Evolutionary conservation across 164 flowering plant genomes (phyloP).

Genomic region (Vitis cinerea): DNA sequence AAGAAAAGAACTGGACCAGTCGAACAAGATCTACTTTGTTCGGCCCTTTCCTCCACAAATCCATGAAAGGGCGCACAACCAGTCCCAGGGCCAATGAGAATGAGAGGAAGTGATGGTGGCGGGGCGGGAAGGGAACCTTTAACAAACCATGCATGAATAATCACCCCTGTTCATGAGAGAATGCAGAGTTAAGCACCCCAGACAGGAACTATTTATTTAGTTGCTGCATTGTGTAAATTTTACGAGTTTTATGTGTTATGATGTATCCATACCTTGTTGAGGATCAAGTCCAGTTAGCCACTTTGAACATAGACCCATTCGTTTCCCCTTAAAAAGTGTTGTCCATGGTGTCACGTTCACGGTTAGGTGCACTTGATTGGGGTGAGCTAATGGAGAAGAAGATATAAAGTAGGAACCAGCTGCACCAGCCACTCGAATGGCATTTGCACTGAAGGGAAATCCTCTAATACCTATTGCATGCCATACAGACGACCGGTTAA

Average conservation of each 20-base stretch:
- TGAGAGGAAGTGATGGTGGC: slow-evolving; percentile 71
- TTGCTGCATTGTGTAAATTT: neutral
- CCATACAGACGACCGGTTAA: slow-evolving; percentile 4
- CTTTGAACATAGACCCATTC: slow-evolving; percentile 71
- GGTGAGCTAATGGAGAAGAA: slow-evolving; percentile 82
- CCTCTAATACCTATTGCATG: slow-evolving; percentile 67
- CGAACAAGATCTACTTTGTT: slow-evolving; percentile 38
- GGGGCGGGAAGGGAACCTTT: slow-evolving; percentile 85
- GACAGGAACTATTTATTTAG: slow-evolving; percentile 1
- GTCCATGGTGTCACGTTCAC: slow-evolving; percentile 82
- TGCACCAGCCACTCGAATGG: slow-evolving; percentile 98
- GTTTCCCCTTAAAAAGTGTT: slow-evolving; percentile 84
- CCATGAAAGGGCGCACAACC: slow-evolving; percentile 97
- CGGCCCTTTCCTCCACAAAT: slow-evolving; percentile 80
- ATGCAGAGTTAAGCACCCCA: neutral
- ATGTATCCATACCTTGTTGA: slow-evolving; percentile 39
- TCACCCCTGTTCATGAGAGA: slow-evolving; percentile 39
- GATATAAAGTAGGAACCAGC: slow-evolving; percentile 95
- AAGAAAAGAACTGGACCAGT: slow-evolving; percentile 76
- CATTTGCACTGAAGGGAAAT: slow-evolving; percentile 93
- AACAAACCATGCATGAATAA: slow-evolving; percentile 81
- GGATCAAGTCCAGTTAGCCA: slow-evolving; percentile 91
- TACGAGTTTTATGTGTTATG: too few species aligned
- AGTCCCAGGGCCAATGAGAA: slow-evolving; percentile 93
- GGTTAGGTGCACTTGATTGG: slow-evolving; percentile 83